These are phyloP conservation scores for Brettanomyces bruxellensis DNA, from an alignment of 805 yeast genomes.

Conservation along the genomic window DNA sequence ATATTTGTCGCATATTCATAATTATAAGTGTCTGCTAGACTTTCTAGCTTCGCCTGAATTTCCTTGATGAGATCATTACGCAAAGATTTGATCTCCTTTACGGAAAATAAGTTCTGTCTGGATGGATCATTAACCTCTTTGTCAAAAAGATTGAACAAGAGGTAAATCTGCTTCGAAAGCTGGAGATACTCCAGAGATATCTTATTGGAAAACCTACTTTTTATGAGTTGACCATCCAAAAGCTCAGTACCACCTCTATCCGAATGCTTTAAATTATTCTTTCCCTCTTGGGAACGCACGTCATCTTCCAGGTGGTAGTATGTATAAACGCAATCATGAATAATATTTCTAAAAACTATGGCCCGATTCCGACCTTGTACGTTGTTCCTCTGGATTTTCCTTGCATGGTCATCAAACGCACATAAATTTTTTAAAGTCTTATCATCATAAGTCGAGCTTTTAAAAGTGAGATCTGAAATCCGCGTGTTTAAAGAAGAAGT, in stretches of 20 bases:
- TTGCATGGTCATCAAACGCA: slow-evolving; percentile 9
- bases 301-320: slow-evolving; percentile 10
- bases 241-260: neutral
- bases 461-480: slow-evolving; percentile 20
- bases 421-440: slow-evolving; percentile 14
- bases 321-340: slow-evolving; percentile 19
- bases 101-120: slow-evolving; percentile 6
- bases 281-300: neutral
- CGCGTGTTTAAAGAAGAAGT: slow-evolving; percentile 16
- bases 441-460: slow-evolving; percentile 20
- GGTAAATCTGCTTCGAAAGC: slow-evolving; percentile 17
- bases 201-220: slow-evolving; percentile 4
- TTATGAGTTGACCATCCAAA: neutral
- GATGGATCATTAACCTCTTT: slow-evolving; percentile 7
- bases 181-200: slow-evolving; percentile 13
- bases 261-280: neutral
- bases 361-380: slow-evolving; percentile 11
- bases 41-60: slow-evolving; percentile 12
- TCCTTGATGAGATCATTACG: slow-evolving; percentile 11
- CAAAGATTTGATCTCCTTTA: slow-evolving; percentile 12
- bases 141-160: slow-evolving; percentile 15
- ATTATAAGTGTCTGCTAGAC: slow-evolving; percentile 20
- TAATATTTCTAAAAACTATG: slow-evolving; percentile 15
- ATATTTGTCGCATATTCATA: slow-evolving; percentile 20
- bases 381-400: slow-evolving; percentile 1